These are phyloP conservation scores for Botryotinia convoluta DNA, from an alignment of 2,329 filamentous ascomycete genomes.

Conservation along the genomic window DNA sequence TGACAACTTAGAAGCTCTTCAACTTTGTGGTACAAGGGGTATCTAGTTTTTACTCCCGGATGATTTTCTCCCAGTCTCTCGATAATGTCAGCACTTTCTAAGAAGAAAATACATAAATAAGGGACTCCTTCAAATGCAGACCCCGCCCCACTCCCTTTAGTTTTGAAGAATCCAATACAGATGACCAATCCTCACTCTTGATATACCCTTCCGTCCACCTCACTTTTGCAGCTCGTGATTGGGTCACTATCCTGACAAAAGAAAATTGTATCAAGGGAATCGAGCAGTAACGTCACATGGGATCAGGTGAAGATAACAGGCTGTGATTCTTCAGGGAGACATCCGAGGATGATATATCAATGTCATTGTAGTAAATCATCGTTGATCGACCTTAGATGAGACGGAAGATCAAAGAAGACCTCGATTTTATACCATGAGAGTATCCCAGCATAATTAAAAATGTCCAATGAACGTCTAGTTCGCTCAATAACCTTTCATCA, in stretches of 20 bases:
- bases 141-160: accelerated
- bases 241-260: neutral
- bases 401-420: neutral
- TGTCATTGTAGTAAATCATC: accelerated
- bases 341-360: neutral
- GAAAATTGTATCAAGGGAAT: accelerated
- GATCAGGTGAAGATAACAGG: neutral
- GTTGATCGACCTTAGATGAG: neutral
- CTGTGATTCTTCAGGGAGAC: neutral
- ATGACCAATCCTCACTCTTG: neutral
- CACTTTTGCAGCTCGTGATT: neutral
- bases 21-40: neutral
- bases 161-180: neutral
- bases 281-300: too few species aligned
- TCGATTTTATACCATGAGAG: neutral
- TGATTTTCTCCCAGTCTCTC: too few species aligned
- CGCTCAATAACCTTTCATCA: too few species aligned
- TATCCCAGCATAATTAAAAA: neutral
- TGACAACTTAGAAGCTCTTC: accelerated
- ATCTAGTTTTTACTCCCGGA: too few species aligned
- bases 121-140: neutral
- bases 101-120: neutral
- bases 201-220: neutral
- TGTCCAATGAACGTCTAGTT: neutral
- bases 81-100: neutral